These are phyloP conservation scores for Licmophora abbreviata DNA, from an alignment of 108 stramenopile species.

Conservation along the genomic window DNA sequence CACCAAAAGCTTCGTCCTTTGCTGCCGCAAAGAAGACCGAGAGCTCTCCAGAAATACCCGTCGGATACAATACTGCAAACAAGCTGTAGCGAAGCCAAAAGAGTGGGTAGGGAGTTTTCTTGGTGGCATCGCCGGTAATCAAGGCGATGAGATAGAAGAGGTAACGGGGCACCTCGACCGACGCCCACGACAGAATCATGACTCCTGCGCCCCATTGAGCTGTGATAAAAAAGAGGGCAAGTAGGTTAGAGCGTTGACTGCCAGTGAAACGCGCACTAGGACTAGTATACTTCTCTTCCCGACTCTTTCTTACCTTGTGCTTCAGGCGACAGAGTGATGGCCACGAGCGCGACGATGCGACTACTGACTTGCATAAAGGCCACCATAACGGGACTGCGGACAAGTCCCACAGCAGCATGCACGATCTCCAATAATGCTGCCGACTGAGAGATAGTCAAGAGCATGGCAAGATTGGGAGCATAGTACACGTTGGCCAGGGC, in stretches of 20 bases:
- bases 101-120: conserved; percentile 85
- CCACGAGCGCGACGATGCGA: conserved; percentile 76
- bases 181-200: conserved; percentile 84
- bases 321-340: conserved; percentile 45
- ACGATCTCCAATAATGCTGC: conserved; percentile 84
- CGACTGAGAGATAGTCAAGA: conserved; percentile 58
- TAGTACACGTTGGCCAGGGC: conserved; percentile 35
- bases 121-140: conserved; percentile 77
- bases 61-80: conserved; percentile 92
- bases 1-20: conserved; percentile 35
- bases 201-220: conserved; percentile 79
- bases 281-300: not conserved
- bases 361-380: conserved; percentile 89
- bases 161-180: conserved; percentile 93
- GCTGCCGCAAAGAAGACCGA: conserved; percentile 69
- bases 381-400: conserved; percentile 86
- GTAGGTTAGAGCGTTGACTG: conserved; percentile 2
- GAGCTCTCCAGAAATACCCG: conserved; percentile 90
- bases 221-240: conserved; percentile 6
- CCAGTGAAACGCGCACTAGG: not conserved
- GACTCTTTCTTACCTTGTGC: conserved; percentile 61
- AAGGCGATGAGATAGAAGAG: conserved; percentile 88
- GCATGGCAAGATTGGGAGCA: conserved; percentile 16
- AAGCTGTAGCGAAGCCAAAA: conserved; percentile 96
- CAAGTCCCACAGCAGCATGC: conserved; percentile 86